Percentiles rank a stretch among this genome's conserved stretches.
These are phyloP conservation scores for Verbena officinalis DNA, from an alignment of 257 asterid genomes.

Conservation along the genomic window DNA sequence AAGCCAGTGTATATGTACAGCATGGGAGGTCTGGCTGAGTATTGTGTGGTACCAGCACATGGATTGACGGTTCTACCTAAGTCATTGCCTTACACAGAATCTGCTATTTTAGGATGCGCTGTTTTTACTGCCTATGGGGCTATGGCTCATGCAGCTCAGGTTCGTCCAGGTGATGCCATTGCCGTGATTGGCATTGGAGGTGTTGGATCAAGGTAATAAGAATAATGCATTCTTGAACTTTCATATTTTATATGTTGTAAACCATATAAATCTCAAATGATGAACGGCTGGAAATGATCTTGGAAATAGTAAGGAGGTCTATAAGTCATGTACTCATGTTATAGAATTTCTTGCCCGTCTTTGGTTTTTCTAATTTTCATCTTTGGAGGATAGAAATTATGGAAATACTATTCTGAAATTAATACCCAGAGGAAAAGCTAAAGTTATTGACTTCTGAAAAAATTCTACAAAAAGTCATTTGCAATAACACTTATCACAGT, in stretches of 20 bases:
- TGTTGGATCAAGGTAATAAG: conserved; percentile 91
- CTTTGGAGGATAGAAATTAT: not conserved
- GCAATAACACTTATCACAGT: too few relatives aligned
- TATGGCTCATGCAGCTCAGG: conserved; percentile 98
- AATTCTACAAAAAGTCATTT: not conserved
- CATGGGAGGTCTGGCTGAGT: conserved; percentile 99
- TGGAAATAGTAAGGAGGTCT: conserved; percentile 13
- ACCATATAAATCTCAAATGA: not conserved
- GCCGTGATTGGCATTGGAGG: conserved; percentile 99
- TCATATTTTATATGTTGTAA: conserved; percentile 10
- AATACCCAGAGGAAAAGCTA: too few relatives aligned
- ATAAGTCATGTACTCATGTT: not conserved
- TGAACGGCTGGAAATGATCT: conserved; percentile 19
- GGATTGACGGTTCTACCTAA: conserved; percentile 78
- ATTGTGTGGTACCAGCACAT: conserved; percentile 93
- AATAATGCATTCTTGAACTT: not conserved
- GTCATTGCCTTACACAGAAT: conserved; percentile 87
- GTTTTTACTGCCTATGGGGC: conserved; percentile 99
- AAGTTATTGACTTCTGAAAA: not conserved
- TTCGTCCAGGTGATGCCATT: conserved; percentile 85
- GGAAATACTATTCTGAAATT: not conserved
- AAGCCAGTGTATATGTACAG: conserved; percentile 98
- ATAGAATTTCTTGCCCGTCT: not conserved
- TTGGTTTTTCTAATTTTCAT: conserved; percentile 3
- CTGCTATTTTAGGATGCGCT: conserved; percentile 96